Evolutionary conservation across 2,329 filamentous ascomycete species (phyloP).

Genomic region (Didymella arachidicola): DNA sequence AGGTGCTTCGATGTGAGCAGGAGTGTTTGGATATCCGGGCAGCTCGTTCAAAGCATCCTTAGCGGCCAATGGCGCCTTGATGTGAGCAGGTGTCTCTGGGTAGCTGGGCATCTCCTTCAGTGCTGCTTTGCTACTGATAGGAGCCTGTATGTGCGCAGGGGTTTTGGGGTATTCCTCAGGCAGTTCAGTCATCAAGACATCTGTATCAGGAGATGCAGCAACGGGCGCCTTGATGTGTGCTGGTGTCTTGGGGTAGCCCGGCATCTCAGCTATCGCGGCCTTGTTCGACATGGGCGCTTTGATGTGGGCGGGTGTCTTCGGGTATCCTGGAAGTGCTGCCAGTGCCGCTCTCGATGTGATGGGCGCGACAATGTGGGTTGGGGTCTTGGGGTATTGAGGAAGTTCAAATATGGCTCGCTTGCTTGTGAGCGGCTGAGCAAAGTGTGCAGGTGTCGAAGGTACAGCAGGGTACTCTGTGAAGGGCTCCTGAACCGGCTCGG

Average conservation of each 20-base stretch:
- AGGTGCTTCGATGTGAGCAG: constrained; percentile 32
- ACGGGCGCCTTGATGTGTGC: constrained; percentile 26
- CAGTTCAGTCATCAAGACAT: no score
- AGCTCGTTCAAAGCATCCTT: constrained; percentile 32
- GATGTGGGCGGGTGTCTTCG: constrained; percentile 39
- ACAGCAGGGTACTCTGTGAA: constrained; percentile 33
- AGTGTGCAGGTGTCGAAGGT: constrained; percentile 32
- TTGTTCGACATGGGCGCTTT: constrained; percentile 25
- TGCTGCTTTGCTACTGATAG: constrained; percentile 18
- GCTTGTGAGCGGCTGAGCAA: constrained; percentile 20
- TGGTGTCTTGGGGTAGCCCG: constrained; percentile 34
- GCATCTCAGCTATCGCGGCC: constrained; percentile 31
- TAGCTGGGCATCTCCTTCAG: constrained; percentile 25
- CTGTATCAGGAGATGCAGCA: no score
- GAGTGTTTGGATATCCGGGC: constrained; percentile 36
- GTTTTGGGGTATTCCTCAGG: constrained; percentile 26
- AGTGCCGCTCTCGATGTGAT: constrained; percentile 28
- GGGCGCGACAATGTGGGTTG: constrained; percentile 32
- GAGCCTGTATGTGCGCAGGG: constrained; percentile 28
- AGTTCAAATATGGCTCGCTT: constrained; percentile 27
- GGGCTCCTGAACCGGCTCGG: constrained; percentile 30
- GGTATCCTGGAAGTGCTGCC: constrained; percentile 32
- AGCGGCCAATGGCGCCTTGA: constrained; percentile 26
- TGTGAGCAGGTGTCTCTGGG: constrained; percentile 32
- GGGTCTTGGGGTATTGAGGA: constrained; percentile 34